Evolutionary conservation across 257 asterid species (phyloP), one percentile per base, ranked within the genome.

Genomic region (Cruciata laevipes): DNA sequence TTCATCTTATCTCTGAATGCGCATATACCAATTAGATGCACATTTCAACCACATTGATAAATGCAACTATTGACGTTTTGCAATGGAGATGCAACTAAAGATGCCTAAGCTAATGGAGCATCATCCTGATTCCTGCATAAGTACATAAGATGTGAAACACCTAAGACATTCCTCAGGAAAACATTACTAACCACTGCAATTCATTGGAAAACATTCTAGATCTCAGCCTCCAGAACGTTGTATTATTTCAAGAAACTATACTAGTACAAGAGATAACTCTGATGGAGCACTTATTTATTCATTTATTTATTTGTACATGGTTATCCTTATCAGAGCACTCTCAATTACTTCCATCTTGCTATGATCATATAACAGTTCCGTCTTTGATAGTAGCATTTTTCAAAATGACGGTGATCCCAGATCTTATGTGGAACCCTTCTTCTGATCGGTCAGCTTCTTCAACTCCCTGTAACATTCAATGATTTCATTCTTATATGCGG

Each of bases 381-480:
- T 94, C 95, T 74, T 82, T 83, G 42, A 94, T 82, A 58, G 96
- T 94, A 35, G 95, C 86, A 63, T 90, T 94, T 86, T 90, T 86
- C 79, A 86, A 73, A 53, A 94, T 77, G 68, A 90, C 83, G 6
- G 92, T 87, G 74, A 94, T 94, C 56, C 97, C 95, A 0, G 97
- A 88, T 79, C 95, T 79, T 7, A 94, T 86, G 81, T 85, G 90
- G 64, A 90, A 90, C 57, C 99, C 97, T 63, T 86, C 92, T 0
- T 82, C 84, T 0, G 85, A 58, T 74, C 96, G 78, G 55, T 90
- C 95, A 0, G 92, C 95, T 79, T 93, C 99, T 79, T 88, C 87
- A 33, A 94, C 92, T 18, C 81, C 80, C 99, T 90, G 77, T 27
- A 24, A 74, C 31, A 67, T 17, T 3, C 58, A 18, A 13, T 21